Percentiles rank a stretch among this genome's conserved stretches.
These are phyloP conservation scores for Corylus americana DNA, from an alignment of 306 rosid species.

Conservation along the genomic window DNA sequence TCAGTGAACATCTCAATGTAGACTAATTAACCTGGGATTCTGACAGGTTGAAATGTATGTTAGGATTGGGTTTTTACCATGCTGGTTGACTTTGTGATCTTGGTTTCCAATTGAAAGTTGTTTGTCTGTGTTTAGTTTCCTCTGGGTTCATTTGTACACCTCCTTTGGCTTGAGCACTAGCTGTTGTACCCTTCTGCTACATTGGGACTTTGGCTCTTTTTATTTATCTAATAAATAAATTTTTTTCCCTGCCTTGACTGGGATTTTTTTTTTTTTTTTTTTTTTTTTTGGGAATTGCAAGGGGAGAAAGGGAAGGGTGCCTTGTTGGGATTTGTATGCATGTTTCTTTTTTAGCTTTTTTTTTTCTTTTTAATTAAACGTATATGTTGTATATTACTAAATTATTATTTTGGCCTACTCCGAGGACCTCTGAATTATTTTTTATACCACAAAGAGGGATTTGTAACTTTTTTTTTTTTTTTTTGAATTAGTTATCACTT, in stretches of 20 bases:
- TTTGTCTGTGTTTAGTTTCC: conserved; percentile 26
- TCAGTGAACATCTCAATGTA: conserved; percentile 23
- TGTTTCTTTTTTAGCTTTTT: too few relatives aligned
- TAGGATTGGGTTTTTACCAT: conserved; percentile 25
- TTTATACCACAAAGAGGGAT: too few relatives aligned
- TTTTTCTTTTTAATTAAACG: too few relatives aligned
- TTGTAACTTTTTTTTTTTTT: too few relatives aligned
- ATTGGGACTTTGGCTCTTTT: not conserved
- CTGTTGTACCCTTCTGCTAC: conserved; percentile 1
- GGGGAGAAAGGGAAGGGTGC: not conserved
- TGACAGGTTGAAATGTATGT: conserved; percentile 3
- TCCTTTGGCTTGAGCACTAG: conserved; percentile 14
- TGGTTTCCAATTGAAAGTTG: conserved; percentile 1
- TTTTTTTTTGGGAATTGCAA: too few relatives aligned
- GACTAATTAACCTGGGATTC: conserved; percentile 6
- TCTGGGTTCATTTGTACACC: not conserved
- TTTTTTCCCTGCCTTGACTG: not conserved
- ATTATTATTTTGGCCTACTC: too few relatives aligned
- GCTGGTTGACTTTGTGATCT: conserved; percentile 1
- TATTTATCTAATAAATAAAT: not conserved
- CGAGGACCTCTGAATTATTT: too few relatives aligned
- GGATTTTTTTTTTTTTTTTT: too few relatives aligned
- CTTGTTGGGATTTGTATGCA: too few relatives aligned
- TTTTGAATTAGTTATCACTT: too few relatives aligned
- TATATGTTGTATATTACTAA: too few relatives aligned